Evolutionary conservation across 2,329 filamentous ascomycete species (phyloP).

Genomic region (Venturia aucupariae): DNA sequence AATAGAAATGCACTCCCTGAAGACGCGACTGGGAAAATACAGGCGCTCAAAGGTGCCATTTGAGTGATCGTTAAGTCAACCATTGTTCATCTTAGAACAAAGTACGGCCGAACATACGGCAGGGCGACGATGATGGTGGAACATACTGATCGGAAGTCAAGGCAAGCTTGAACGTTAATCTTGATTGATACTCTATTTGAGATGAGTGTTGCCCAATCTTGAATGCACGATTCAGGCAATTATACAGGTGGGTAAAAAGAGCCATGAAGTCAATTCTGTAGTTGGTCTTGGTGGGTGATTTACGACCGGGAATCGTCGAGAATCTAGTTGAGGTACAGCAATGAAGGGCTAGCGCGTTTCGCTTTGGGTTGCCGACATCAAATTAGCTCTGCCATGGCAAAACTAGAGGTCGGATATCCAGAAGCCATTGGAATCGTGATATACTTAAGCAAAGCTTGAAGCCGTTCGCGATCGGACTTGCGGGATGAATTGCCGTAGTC

Average conservation of each 20-base stretch:
- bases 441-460: background rate
- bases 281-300: background rate
- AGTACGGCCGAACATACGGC: background rate
- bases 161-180: background rate
- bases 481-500: background rate
- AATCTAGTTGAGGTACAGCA: background rate
- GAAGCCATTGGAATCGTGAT: background rate
- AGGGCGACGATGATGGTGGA: background rate
- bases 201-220: background rate
- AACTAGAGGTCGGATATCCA: background rate
- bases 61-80: background rate
- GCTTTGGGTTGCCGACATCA: background rate
- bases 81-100: background rate
- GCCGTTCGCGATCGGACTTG: background rate
- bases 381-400: background rate
- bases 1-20: background rate
- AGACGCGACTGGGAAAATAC: background rate
- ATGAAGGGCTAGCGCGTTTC: background rate
- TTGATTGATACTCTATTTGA: slow-evolving; percentile 1
- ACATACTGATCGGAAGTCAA: background rate
- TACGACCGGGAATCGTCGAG: background rate
- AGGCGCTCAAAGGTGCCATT: background rate
- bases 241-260: background rate
- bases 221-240: background rate
- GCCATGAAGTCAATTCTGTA: background rate